phyloP scores from a whole-genome alignment of 2,329 filamentous ascomycete species.

The Alternaria sp. region DNA sequence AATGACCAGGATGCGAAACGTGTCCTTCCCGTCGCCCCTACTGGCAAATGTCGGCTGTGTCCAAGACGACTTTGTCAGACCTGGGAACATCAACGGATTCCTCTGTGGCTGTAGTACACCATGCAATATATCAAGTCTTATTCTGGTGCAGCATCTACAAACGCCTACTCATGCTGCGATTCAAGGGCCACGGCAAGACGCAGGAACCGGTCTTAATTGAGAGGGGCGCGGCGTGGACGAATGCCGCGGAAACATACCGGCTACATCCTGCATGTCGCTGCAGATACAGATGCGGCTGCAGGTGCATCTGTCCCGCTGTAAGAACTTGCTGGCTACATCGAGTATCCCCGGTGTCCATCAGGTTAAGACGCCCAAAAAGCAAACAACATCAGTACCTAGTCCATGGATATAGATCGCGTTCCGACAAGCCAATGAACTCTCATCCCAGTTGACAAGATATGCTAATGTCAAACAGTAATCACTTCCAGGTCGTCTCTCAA shows the following conservation, averaged over 20 bases:
- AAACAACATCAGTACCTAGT: constrained; percentile 4
- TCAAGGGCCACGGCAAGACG: background rate
- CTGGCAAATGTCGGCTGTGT: background rate
- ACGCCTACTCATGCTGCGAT: background rate
- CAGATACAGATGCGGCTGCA: constrained; percentile 3
- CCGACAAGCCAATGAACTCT: constrained; percentile 7
- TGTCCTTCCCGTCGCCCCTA: background rate
- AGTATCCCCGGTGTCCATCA: background rate
- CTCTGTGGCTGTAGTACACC: background rate
- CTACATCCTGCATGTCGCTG: background rate
- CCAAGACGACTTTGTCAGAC: background rate
- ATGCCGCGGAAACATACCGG: constrained; percentile 1
- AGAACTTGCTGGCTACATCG: background rate
- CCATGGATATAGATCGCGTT: background rate
- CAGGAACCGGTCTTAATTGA: background rate
- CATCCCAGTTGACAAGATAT: background rate
- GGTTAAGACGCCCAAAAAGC: constrained; percentile 4
- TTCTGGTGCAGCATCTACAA: background rate
- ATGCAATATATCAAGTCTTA: constrained; percentile 2
- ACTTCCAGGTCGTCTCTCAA: background rate
- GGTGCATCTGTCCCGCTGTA: background rate
- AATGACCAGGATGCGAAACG: constrained; percentile 9
- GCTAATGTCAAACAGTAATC: constrained; percentile 2
- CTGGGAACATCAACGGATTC: background rate
- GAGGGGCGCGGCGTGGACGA: background rate